Conservation (phyloP, 1,284 basidiomycete species). For the Blastosporella zonata region DNA sequence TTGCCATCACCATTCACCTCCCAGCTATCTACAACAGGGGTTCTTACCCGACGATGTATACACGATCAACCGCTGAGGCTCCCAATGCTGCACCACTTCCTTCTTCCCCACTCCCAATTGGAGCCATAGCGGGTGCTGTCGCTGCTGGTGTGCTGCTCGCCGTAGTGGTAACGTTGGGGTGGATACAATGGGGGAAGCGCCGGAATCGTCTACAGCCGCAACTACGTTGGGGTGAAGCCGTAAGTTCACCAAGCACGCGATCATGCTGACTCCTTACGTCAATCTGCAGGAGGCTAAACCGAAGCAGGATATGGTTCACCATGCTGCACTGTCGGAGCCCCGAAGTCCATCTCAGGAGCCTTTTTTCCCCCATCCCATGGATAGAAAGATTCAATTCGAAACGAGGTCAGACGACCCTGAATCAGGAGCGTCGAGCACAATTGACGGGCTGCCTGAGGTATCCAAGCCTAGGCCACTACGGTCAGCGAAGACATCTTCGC, state of each 20-base stretch:
- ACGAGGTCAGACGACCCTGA: not conserved
- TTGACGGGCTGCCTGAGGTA: slow-evolving; percentile 10
- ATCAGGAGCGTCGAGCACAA: slow-evolving; percentile 3
- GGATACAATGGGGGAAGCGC: slow-evolving; percentile 48
- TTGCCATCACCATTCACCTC: not conserved
- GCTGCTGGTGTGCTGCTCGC: slow-evolving; percentile 47
- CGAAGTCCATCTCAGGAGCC: slow-evolving; percentile 18
- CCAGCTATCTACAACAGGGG: not conserved
- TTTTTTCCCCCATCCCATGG: slow-evolving; percentile 18
- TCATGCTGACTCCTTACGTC: slow-evolving; percentile 6
- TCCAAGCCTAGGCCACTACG: slow-evolving; percentile 22
- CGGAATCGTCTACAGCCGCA: slow-evolving; percentile 37
- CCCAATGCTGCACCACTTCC: slow-evolving; percentile 9
- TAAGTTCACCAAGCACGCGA: slow-evolving; percentile 24
- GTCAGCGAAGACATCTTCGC: slow-evolving; percentile 17
- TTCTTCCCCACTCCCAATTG: slow-evolving; percentile 38
- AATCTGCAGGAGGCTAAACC: slow-evolving; percentile 21
- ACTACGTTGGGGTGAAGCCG: slow-evolving; percentile 37
- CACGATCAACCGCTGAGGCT: slow-evolving; percentile 20
- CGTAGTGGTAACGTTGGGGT: slow-evolving; percentile 39
- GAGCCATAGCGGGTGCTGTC: slow-evolving; percentile 49
- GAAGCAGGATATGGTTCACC: slow-evolving; percentile 38
- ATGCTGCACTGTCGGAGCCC: slow-evolving; percentile 27
- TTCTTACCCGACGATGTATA: slow-evolving; percentile 25
- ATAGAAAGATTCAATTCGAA: slow-evolving; percentile 24